Evolutionary conservation across 257 asterid genomes (phyloP).

Genomic region (Nicotiana undulata): DNA sequence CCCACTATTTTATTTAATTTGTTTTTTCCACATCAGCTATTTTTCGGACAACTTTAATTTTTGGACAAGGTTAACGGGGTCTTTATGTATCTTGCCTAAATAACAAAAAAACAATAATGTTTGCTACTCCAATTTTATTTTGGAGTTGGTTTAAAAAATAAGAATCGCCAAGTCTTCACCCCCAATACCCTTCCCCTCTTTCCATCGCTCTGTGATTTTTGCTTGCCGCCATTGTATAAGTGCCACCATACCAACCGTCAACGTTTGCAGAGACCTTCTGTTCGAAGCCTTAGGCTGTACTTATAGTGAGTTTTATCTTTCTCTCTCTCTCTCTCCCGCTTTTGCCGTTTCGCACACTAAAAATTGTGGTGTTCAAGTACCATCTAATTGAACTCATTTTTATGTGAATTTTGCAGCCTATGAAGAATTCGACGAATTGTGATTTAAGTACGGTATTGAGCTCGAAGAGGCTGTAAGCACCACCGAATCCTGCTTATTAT

Average conservation of each 20-base stretch:
- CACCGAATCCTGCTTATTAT: background rate
- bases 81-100: no score
- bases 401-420: conserved; percentile 32
- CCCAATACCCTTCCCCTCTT: no score
- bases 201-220: no score
- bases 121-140: no score
- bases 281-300: conserved; percentile 63
- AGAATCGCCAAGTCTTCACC: no score
- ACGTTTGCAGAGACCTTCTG: conserved; percentile 80
- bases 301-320: conserved; percentile 39
- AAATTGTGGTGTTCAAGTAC: background rate
- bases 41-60: no score
- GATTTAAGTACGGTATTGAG: conserved; percentile 90
- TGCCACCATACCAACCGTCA: conserved; percentile 70
- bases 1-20: no score
- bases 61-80: no score
- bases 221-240: conserved; percentile 19
- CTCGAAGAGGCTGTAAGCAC: conserved; percentile 72
- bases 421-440: conserved; percentile 85
- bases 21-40: no score
- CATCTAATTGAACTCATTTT: no score
- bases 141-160: no score
- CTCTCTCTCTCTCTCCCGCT: background rate
- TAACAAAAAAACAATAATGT: no score
- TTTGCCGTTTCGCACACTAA: background rate